Evolutionary conservation across 2,329 filamentous ascomycete genomes (phyloP), one percentile per base, ranked within the genome.

Genomic region (Colletotrichum camelliae): DNA sequence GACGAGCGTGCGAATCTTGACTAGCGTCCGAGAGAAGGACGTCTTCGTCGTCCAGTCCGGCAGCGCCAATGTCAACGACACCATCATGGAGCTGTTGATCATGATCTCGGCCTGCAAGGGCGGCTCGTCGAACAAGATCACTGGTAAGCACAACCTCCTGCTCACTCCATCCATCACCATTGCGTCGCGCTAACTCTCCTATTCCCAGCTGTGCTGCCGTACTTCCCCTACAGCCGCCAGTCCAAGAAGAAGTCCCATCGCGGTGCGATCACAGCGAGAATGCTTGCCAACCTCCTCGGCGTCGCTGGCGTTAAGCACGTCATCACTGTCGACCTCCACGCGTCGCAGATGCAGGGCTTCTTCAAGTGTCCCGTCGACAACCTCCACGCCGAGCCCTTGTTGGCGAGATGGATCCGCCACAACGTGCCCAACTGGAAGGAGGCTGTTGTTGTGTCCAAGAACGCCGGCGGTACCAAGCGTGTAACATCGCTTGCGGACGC

Each of bases 51-150:
- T 99, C 77, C 97, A 99, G 88, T 98, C 96, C 77, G 97, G 97
- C 79, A 98, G 97, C 87, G 91, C 93, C 83, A 95, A 94, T 87
- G 98, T 98, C 90, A 99, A 99, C 85, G 97, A 99, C 87, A 97
- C 95, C 82, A 96, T 99, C 83, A 98, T 99, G 96, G 97, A 99
- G 89, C 91, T 99, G 83, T 91, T 99, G 83, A 98, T 99, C 86
- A 98, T 99, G 95, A 98, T 98, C 81, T 97, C 95, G 79, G 97
- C 97, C 80, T 99, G 97, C 91, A 98, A 98, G 86, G 96, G 97
- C 82, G 97, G 96, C 79, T 98, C 97, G 70, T 95, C 97, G 77
- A 98, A 96, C 88, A 98, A 97, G 82, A 94, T 98, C 83, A 98
- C 96, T 80, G 96, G 96, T 98, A 89, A 80, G 91, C 27, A 33